phyloP scores from a whole-genome alignment of 768 basidiomycete genomes.

The Russula brevipes region DNA sequence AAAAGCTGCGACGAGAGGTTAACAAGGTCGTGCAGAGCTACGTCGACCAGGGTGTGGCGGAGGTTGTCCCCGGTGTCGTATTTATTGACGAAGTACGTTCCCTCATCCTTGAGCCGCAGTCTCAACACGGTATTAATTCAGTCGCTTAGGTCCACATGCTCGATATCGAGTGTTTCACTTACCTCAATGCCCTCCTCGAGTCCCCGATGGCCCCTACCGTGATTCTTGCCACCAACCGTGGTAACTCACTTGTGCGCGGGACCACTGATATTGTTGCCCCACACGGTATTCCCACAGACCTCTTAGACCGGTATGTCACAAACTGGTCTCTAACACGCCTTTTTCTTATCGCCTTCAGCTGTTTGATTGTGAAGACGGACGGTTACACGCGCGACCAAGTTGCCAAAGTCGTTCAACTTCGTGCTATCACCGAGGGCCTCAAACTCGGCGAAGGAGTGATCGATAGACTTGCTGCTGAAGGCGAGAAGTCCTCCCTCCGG shows the following conservation, averaged over 20 bases:
- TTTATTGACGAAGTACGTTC: slow-evolving; percentile 92
- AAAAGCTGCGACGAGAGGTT: slow-evolving; percentile 91
- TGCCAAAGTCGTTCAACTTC: slow-evolving; percentile 76
- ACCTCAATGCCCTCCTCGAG: slow-evolving; percentile 92
- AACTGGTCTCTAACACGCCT: background rate
- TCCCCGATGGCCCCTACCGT: slow-evolving; percentile 97
- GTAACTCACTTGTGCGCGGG: slow-evolving; percentile 86
- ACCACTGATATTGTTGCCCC: slow-evolving; percentile 88
- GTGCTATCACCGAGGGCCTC: slow-evolving; percentile 83
- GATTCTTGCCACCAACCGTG: slow-evolving; percentile 93
- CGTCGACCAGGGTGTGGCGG: slow-evolving; percentile 97
- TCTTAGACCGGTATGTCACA: slow-evolving; percentile 73
- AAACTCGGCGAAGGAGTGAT: slow-evolving; percentile 70
- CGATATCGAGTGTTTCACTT: slow-evolving; percentile 99
- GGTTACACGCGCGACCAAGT: slow-evolving; percentile 80
- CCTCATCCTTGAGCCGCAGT: background rate
- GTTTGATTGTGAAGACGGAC: slow-evolving; percentile 93
- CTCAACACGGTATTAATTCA: background rate
- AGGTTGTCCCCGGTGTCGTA: slow-evolving; percentile 94
- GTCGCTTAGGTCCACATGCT: slow-evolving; percentile 89
- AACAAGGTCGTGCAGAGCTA: slow-evolving; percentile 97
- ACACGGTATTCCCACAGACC: slow-evolving; percentile 90
- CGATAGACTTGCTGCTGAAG: slow-evolving; percentile 75
- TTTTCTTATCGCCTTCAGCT: slow-evolving; percentile 41
- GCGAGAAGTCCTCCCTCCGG: slow-evolving; percentile 78